Percentiles rank a stretch among this genome's conserved stretches.
Evolutionary conservation across 2,329 filamentous ascomycete species (phyloP).

Genomic region (Verticillium dahliae): DNA sequence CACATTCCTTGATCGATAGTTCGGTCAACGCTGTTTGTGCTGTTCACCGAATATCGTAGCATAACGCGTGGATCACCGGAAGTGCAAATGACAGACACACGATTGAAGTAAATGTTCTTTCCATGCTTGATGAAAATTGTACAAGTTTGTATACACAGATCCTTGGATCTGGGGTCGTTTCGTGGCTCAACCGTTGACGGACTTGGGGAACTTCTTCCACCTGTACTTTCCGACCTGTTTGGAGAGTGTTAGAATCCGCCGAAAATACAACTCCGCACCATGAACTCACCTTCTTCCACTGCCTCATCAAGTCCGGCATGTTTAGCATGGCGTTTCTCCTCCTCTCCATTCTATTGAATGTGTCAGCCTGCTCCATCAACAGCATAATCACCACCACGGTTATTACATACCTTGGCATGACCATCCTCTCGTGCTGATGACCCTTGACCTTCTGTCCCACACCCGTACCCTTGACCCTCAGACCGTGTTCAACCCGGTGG

Average conservation of each 20-base stretch:
- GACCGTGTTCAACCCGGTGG: slow-evolving; percentile 68
- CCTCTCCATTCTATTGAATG: slow-evolving; percentile 63
- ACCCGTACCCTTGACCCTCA: slow-evolving; percentile 88
- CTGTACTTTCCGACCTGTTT: slow-evolving; percentile 44
- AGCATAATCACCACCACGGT: neutral
- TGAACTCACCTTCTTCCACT: slow-evolving; percentile 83
- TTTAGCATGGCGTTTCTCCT: slow-evolving; percentile 87
- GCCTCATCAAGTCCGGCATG: slow-evolving; percentile 86
- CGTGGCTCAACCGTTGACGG: slow-evolving; percentile 17
- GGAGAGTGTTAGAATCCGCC: slow-evolving; percentile 25
- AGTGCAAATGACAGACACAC: neutral
- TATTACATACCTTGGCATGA: slow-evolving; percentile 61
- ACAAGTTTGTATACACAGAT: slow-evolving; percentile 9
- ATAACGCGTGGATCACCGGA: neutral
- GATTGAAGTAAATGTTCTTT: neutral
- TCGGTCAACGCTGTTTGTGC: too few species aligned
- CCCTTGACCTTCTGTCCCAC: slow-evolving; percentile 92
- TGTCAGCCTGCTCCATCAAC: slow-evolving; percentile 19
- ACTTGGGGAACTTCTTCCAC: slow-evolving; percentile 55
- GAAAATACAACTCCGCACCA: neutral
- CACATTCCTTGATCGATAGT: too few species aligned
- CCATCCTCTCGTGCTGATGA: slow-evolving; percentile 81
- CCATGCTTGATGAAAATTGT: slow-evolving; percentile 3
- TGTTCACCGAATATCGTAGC: too few species aligned
- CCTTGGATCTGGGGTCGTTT: slow-evolving; percentile 2